Base-by-base conservation (phyloP, 148 eudicot genomes). In the Chenopodium suecicum region DNA sequence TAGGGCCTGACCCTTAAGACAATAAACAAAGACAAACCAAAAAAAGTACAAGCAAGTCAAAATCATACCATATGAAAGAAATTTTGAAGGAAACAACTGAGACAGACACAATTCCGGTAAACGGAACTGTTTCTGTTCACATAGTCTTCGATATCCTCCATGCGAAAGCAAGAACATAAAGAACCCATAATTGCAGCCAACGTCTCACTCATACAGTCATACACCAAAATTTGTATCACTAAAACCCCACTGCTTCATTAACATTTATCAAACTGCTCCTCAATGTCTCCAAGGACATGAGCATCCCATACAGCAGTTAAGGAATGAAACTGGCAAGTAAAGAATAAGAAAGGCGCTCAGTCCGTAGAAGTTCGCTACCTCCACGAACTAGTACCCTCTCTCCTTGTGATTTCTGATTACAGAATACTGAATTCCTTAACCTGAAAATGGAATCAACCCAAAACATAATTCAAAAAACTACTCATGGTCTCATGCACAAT, bases 121-220 rank as follows among this genome's bases (percentile, higher is more conserved):
- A 91, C 54, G 31, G 89, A 87, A 83, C 91, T 87, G 82, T 86
- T 91, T 27, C 89, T 90, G 90, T 91, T 92, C 74, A 84, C 86
- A 82, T 88, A 90, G 72, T 97, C 99, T 88, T 91, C 95, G 9
- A 83, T 88, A 47, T 92, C 94, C 81, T 91, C 94, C 78, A 84
- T 76, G 17, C 84, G 85, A 87, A 97, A 70, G 83, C 99, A 97
- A 88, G 97, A 92, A 88, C 99, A 97, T 81, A 87, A 86, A 22
- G 94, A 86, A 82, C 98, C 99, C 98, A 97, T 97, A 60, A 77
- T 85, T 74, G 77, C 83, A 84, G 62, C 65, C 69, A 31, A 56
- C n/a, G 75, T 47, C 79, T 81, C 70, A 22, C 77, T 84, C 71
- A 64, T 54, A 70, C 70, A 22, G 74, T 84, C 71, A 64, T 54